These are phyloP conservation scores for Thalassiosira ordinaria DNA, from an alignment of 352 stramenopile genomes.

Conservation along the genomic window DNA sequence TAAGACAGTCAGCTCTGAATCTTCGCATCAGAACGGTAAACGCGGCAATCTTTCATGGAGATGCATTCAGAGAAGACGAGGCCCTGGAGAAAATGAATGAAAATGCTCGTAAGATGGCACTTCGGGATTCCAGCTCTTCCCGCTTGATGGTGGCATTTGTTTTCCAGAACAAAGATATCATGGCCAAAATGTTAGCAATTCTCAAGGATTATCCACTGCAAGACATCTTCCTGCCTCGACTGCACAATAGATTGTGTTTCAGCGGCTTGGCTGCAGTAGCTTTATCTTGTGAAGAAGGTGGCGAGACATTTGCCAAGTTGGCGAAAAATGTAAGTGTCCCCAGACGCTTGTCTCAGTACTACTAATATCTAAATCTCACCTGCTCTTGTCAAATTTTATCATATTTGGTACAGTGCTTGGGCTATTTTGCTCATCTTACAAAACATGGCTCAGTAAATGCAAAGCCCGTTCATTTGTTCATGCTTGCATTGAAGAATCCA, in stretches of 20 bases:
- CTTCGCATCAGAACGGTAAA: background rate
- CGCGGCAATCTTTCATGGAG: background rate
- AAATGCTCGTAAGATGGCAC: background rate
- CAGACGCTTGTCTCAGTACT: background rate
- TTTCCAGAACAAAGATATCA: background rate
- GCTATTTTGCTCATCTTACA: constrained; percentile 29
- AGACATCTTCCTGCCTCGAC: constrained; percentile 17
- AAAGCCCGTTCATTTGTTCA: constrained; percentile 37
- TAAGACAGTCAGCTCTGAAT: background rate
- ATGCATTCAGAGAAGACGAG: constrained; percentile 1
- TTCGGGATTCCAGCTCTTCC: background rate
- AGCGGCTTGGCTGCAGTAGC: constrained; percentile 30
- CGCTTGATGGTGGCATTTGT: constrained; percentile 5
- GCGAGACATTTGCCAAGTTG: constrained; percentile 1
- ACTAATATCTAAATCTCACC: background rate
- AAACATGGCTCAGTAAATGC: constrained; percentile 49
- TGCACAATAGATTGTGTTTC: constrained; percentile 27
- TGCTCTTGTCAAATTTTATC: background rate
- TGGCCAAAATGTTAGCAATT: constrained; percentile 28
- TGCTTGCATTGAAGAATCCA: constrained; percentile 45
- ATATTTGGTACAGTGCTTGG: constrained; percentile 29
- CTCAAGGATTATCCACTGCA: constrained; percentile 29
- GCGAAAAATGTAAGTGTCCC: background rate
- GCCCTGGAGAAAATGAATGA: background rate
- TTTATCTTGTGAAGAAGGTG: constrained; percentile 7